Base-by-base conservation (phyloP, 208 protist genomes). In the Novymonas esmeraldas region DNA sequence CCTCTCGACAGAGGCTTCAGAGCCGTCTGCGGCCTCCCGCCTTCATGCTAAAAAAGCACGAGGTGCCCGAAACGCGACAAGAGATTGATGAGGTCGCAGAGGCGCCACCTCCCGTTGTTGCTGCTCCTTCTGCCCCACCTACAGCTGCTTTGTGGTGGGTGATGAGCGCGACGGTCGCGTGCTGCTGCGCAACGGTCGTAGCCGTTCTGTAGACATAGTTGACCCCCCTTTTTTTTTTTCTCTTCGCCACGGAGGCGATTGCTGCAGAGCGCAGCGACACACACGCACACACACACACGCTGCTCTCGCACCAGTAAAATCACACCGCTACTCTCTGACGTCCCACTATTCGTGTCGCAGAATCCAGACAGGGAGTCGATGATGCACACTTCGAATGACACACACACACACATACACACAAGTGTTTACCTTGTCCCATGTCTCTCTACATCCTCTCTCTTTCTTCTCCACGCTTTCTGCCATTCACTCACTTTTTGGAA, bases 1-100 rank as follows among this genome's bases (percentile, higher is more conserved):
- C 54, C 4, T 56, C 61, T 34, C 76, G 76, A n/a, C 52, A 65
- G 36, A 61, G 73, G 0, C 61, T 79, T 0, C 76, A 82, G 59
- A 82, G 80, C 38, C 80, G 80, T 38, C 67, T 85, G 26, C 57
- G 80, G 20, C 80, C 80, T 9, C 33, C 80, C 42, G 60, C 66
- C 33, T 82, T 85, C 54, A 70, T 70, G 26, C 44, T 83, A n/a
- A 82, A 82, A 49, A 60, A 59, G 48, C 6, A 6, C 2, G 50
- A 64, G 36, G 4, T 28, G 29, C 33, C 11, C 14, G 28, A 11
- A 22, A 50, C 41, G n/a, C 46, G 70, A 29, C 28, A 33, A 28
- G 39, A 36, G 9, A 24, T 13, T 36, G n/a, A 24, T 38, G 18
- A n/a, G 11, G 46, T 22, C 2, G n/a, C 31, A 2, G 16, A 39